Percentiles rank a stretch among this genome's conserved stretches.
Conservation (phyloP, 202 grass and related monocot species). For the Hordeum pubiflorum region DNA sequence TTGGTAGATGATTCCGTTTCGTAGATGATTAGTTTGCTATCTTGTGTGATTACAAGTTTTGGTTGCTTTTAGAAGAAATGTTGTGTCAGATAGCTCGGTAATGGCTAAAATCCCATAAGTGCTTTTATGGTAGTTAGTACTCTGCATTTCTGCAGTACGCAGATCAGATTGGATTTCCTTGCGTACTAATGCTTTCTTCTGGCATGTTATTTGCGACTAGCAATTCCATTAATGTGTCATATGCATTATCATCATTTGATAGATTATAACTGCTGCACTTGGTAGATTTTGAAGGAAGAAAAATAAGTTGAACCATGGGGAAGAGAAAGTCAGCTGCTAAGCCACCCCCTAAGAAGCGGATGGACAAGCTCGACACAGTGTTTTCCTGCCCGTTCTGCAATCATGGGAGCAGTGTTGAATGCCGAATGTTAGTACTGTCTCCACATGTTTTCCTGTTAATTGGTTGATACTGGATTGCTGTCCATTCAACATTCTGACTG, state of each 20-base stretch:
- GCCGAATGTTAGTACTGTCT: conserved; percentile 55
- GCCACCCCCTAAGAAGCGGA: conserved; percentile 84
- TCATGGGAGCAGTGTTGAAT: conserved; percentile 79
- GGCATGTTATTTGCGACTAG: background rate
- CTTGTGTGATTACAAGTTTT: background rate
- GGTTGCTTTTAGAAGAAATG: background rate
- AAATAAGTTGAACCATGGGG: conserved; percentile 50
- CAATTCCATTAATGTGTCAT: background rate
- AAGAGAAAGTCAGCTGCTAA: conserved; percentile 80
- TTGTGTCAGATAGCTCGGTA: background rate
- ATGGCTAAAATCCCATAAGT: background rate
- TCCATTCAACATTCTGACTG: conserved; percentile 12
- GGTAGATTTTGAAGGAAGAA: conserved; percentile 20
- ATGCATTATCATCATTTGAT: background rate
- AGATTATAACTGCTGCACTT: background rate
- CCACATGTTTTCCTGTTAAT: background rate
- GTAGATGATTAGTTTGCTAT: background rate
- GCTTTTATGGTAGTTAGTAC: background rate
- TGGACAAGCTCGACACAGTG: conserved; percentile 81
- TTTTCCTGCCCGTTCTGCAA: conserved; percentile 96
- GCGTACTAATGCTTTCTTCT: background rate
- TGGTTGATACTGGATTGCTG: background rate
- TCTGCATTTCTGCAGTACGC: background rate
- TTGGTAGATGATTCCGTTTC: no score
- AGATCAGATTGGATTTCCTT: background rate